Evolutionary conservation across 2,329 filamentous ascomycete genomes (phyloP).

Genomic region (Xylariaceae sp.): DNA sequence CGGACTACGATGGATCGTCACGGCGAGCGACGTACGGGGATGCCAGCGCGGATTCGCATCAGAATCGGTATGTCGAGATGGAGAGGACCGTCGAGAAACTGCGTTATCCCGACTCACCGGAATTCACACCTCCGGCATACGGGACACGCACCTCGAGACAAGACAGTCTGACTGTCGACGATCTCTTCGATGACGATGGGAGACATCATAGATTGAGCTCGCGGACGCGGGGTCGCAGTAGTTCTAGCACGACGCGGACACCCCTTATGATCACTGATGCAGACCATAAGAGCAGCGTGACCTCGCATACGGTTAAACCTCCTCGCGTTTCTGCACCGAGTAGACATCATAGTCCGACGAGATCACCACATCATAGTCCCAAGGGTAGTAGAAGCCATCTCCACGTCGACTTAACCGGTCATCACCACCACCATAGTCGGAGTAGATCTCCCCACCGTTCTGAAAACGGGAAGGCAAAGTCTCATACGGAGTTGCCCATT

Average conservation of each 20-base stretch:
- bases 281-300: conserved; percentile 39
- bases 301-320: conserved; percentile 32
- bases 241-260: conserved; percentile 33
- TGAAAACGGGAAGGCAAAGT: too few species aligned
- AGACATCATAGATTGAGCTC: conserved; percentile 35
- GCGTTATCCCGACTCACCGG: conserved; percentile 34
- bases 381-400: conserved; percentile 8
- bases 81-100: conserved; percentile 37
- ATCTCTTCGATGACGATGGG: conserved; percentile 36
- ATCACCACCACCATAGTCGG: too few species aligned
- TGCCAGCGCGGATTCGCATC: conserved; percentile 29
- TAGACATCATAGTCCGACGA: conserved; percentile 16
- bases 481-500: background rate
- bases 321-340: conserved; percentile 28
- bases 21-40: conserved; percentile 45
- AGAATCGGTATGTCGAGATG: conserved; percentile 36
- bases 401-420: background rate
- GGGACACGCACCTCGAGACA: conserved; percentile 35
- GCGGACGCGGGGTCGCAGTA: conserved; percentile 39
- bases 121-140: conserved; percentile 35
- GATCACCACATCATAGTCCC: background rate
- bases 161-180: conserved; percentile 31
- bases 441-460: too few species aligned
- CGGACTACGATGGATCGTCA: conserved; percentile 38
- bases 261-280: conserved; percentile 39